These are phyloP conservation scores for Borovskyia barvae DNA, from an alignment of 208 protist species.

Conservation along the genomic window DNA sequence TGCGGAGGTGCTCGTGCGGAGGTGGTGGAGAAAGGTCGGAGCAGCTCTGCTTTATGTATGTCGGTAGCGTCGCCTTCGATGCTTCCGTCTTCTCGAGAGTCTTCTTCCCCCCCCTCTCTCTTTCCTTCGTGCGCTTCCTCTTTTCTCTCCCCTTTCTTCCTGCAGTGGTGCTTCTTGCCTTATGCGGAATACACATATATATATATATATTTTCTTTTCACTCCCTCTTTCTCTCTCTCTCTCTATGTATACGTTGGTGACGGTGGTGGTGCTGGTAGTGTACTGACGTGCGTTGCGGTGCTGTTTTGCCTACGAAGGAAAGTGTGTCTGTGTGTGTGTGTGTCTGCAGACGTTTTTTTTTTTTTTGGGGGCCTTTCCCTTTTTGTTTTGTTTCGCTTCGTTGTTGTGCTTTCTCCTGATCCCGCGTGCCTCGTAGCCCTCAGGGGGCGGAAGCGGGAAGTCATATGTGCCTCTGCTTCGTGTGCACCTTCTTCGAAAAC, in stretches of 20 bases:
- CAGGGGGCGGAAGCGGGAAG: too few species aligned
- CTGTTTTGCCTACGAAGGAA: background rate
- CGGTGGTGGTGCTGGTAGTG: conserved; percentile 6
- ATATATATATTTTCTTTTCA: background rate
- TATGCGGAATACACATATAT: conserved; percentile 8
- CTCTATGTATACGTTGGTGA: conserved; percentile 1
- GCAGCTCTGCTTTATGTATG: too few species aligned
- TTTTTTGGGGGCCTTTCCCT: background rate
- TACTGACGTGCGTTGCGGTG: background rate
- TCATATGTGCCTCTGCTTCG: too few species aligned
- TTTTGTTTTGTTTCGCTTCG: background rate
- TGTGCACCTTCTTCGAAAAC: too few species aligned
- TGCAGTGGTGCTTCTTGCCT: conserved; percentile 7
- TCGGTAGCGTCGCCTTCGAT: too few species aligned
- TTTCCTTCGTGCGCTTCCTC: too few species aligned
- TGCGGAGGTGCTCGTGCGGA: too few species aligned
- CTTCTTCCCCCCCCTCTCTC: too few species aligned
- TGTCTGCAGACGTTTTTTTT: conserved; percentile 17
- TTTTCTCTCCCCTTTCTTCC: conserved; percentile 4
- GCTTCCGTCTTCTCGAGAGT: too few species aligned
- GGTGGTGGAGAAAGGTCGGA: too few species aligned
- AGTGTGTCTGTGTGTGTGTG: background rate
- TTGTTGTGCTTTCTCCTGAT: background rate
- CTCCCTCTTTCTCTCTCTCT: background rate
- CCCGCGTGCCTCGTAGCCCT: too few species aligned